Percentiles rank a stretch among this genome's conserved stretches.
Evolutionary conservation across 78 protist genomes (phyloP).

Genomic region (Guillardia theta): DNA sequence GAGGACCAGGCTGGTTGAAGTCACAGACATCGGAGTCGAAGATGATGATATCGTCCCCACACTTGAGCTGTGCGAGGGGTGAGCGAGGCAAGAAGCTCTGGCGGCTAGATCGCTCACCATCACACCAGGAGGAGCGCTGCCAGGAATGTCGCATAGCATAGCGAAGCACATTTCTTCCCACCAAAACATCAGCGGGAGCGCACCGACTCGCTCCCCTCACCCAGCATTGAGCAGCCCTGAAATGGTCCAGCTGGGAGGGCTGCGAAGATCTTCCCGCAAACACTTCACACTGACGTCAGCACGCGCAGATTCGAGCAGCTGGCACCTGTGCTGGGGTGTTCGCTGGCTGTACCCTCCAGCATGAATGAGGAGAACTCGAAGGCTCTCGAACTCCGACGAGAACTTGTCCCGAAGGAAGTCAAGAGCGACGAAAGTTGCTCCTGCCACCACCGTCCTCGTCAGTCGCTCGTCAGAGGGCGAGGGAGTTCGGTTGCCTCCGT

Average conservation of each 20-base stretch:
- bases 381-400: not conserved
- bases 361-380: not conserved
- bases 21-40: not conserved
- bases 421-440: not conserved
- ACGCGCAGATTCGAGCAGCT: not conserved
- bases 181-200: too few relatives aligned
- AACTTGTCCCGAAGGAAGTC: not conserved
- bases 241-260: not conserved
- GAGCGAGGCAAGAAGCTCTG: not conserved
- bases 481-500: too few relatives aligned
- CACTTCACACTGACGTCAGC: not conserved
- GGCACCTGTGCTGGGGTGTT: constrained; percentile 9
- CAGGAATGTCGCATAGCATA: not conserved
- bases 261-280: constrained; percentile 14
- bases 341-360: constrained; percentile 14
- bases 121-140: not conserved
- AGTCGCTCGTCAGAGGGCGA: too few relatives aligned
- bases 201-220: too few relatives aligned
- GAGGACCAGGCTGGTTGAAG: not conserved
- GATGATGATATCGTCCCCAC: constrained; percentile 14
- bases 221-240: not conserved
- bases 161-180: not conserved
- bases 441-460: too few relatives aligned
- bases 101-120: not conserved
- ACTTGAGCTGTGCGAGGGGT: not conserved